Evolutionary conservation across 345 rosid species (phyloP).

Genomic region (Acer negundo): DNA sequence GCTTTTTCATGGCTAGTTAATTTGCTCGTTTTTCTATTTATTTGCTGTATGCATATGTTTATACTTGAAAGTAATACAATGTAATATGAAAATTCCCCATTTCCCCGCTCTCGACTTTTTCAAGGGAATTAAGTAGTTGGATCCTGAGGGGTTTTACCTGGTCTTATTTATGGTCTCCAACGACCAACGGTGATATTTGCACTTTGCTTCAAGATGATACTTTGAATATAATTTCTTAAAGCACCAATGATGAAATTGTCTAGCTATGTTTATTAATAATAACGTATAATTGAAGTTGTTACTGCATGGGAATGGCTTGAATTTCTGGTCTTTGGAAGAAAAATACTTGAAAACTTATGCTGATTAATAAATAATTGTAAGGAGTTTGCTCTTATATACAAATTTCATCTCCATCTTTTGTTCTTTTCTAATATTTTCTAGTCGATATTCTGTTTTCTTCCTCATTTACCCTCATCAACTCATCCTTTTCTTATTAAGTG

Average conservation of each 20-base stretch:
- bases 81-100: background rate
- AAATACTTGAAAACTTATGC: background rate
- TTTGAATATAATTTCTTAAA: background rate
- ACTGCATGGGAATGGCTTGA: background rate
- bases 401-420: background rate
- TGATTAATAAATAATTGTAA: background rate
- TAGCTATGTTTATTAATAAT: background rate
- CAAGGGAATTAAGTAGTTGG: background rate
- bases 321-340: background rate
- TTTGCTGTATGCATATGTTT: background rate
- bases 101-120: background rate
- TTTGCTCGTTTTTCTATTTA: background rate
- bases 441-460: background rate
- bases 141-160: background rate
- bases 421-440: background rate
- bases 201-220: background rate
- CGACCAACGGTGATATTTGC: background rate
- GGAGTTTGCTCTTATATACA: background rate
- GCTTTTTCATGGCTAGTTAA: background rate
- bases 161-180: background rate
- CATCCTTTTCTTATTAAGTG: background rate
- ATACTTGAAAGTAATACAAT: background rate
- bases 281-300: background rate
- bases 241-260: background rate
- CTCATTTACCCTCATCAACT: background rate